Evolutionary conservation across 768 basidiomycete species (phyloP).

Genomic region (Naganishia antarctica): DNA sequence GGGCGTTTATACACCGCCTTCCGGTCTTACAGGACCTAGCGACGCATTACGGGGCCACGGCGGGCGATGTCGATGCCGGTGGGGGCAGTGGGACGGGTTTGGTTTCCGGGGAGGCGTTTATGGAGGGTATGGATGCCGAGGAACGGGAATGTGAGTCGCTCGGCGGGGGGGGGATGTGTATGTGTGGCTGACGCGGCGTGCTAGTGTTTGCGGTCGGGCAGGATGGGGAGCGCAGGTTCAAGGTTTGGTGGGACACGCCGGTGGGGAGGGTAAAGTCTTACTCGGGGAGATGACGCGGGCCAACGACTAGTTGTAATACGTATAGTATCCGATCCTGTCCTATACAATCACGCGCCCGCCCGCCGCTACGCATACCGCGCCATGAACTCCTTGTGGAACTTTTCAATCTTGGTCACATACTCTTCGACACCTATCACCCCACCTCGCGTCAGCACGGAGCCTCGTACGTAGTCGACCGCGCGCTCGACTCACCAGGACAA

Average conservation of each 20-base stretch:
- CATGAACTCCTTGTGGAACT: conserved; percentile 64
- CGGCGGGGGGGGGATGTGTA: conserved; percentile 13
- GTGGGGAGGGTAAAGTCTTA: conserved; percentile 17
- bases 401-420: conserved; percentile 77
- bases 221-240: conserved; percentile 69
- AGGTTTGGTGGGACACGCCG: conserved; percentile 69
- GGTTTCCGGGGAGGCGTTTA: conserved; percentile 67
- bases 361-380: conserved; percentile 50
- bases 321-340: background rate
- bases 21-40: conserved; percentile 45
- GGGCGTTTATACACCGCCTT: conserved; percentile 47
- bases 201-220: conserved; percentile 82
- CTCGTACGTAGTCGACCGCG: background rate
- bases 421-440: conserved; percentile 74
- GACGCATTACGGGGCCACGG: conserved; percentile 47
- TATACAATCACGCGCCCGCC: too few species aligned
- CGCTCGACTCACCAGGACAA: conserved; percentile 56
- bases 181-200: conserved; percentile 4
- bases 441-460: too few species aligned
- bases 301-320: conserved; percentile 5
- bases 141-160: conserved; percentile 76
- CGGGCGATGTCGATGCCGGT: conserved; percentile 75
- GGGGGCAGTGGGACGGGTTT: conserved; percentile 61
- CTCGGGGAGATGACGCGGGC: conserved; percentile 1
- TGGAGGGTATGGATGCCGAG: conserved; percentile 86